Conservation (phyloP, 768 basidiomycete species). For the Phanerodontia chrysosporium region DNA sequence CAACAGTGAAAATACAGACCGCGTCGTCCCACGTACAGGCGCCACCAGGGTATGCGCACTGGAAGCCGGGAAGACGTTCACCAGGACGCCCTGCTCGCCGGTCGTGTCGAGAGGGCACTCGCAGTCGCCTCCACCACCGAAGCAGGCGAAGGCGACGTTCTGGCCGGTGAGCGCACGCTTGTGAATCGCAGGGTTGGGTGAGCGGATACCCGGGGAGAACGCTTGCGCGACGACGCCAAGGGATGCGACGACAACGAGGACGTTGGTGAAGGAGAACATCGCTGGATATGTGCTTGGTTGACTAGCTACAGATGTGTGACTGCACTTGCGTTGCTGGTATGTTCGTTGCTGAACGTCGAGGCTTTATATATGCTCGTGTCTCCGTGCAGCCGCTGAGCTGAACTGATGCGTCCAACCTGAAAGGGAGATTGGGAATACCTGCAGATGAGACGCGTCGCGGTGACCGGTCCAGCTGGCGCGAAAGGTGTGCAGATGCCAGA, state of each 20-base stretch:
- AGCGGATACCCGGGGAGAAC: neutral
- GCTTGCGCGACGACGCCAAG: neutral
- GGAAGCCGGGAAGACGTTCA: constrained; percentile 21
- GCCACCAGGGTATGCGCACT: constrained; percentile 17
- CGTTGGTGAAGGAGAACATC: neutral
- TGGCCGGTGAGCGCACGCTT: constrained; percentile 11
- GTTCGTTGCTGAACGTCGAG: neutral
- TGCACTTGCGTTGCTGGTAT: neutral
- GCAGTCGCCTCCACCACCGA: constrained; percentile 16
- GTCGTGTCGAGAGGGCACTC: constrained; percentile 15
- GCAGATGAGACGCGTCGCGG: neutral
- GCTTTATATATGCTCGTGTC: neutral
- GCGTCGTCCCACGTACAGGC: constrained; percentile 20
- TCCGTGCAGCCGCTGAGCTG: neutral
- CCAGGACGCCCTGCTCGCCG: constrained; percentile 17
- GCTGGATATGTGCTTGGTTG: neutral
- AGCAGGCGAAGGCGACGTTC: constrained; percentile 19
- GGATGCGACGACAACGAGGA: neutral
- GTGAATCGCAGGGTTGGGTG: neutral
- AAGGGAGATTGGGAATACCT: neutral
- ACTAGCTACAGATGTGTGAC: neutral
- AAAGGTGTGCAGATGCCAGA: neutral
- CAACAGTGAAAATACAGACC: neutral
- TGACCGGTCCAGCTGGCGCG: neutral
- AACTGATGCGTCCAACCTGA: neutral